These are phyloP conservation scores for Magnolia changhungtana DNA, from an alignment of 164 flowering plant genomes.

Conservation along the genomic window DNA sequence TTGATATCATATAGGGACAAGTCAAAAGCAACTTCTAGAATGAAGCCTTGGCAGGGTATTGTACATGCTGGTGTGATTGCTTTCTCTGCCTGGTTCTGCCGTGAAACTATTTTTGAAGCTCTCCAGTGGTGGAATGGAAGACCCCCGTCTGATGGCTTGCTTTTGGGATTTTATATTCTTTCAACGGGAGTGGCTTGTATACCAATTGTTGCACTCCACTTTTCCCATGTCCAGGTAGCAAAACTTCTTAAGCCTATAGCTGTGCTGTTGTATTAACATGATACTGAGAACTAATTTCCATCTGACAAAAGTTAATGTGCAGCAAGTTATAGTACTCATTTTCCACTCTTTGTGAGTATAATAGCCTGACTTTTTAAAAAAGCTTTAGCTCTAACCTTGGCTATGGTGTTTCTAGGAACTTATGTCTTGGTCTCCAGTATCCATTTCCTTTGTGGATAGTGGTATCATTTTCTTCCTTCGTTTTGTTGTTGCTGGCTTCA, in stretches of 20 bases:
- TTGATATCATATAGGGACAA: constrained; percentile 57
- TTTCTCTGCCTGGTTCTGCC: constrained; percentile 85
- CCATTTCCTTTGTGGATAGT: not conserved
- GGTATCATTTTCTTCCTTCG: not conserved
- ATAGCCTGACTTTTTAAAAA: not conserved
- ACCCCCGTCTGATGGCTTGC: constrained; percentile 86
- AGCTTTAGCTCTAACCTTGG: not conserved
- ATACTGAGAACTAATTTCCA: not conserved
- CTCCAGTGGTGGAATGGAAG: constrained; percentile 97
- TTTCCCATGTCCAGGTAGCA: constrained; percentile 89
- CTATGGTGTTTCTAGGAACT: not conserved
- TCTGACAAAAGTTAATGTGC: not conserved
- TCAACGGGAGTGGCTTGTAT: constrained; percentile 82
- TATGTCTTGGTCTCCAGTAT: not conserved
- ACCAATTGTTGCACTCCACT: constrained; percentile 88
- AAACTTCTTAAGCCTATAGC: not conserved
- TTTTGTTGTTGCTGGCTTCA: not conserved
- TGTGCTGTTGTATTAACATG: not conserved
- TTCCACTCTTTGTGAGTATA: not conserved
- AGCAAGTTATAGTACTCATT: not conserved
- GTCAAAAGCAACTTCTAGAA: constrained; percentile 64
- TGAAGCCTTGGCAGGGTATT: constrained; percentile 95
- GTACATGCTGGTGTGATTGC: constrained; percentile 80
- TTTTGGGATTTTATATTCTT: constrained; percentile 75
- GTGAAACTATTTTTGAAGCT: constrained; percentile 93